phyloP scores from a whole-genome alignment of 2,329 filamentous ascomycete species.

The Xylaria sp. region DNA sequence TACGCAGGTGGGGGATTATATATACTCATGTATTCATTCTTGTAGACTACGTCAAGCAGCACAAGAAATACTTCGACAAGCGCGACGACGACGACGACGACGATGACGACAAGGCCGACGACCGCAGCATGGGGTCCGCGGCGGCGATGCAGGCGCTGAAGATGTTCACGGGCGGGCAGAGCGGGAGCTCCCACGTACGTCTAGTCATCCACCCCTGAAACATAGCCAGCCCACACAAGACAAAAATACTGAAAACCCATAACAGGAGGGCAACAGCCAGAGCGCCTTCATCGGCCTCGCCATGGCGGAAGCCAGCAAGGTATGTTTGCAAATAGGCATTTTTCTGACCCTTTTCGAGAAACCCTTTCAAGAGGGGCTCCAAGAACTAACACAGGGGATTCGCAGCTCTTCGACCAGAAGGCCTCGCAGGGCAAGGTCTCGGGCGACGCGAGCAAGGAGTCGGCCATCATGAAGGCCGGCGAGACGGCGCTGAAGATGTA shows the following conservation, averaged over 20 bases:
- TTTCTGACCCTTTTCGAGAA: too few relatives aligned
- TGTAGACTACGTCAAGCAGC: constrained; percentile 69
- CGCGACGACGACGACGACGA: constrained; percentile 51
- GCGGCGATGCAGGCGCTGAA: constrained; percentile 83
- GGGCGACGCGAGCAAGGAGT: constrained; percentile 73
- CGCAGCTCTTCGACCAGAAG: constrained; percentile 63
- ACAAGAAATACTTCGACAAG: constrained; percentile 79
- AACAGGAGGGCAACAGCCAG: constrained; percentile 58
- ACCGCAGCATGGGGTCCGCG: constrained; percentile 65
- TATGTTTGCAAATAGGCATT: too few relatives aligned
- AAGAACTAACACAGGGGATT: neutral
- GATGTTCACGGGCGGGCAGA: constrained; percentile 67
- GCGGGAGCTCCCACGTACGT: constrained; percentile 43
- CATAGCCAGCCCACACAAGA: constrained; percentile 23
- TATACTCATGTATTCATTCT: too few relatives aligned
- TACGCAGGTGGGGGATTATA: neutral
- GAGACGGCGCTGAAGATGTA: constrained; percentile 93
- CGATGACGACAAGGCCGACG: constrained; percentile 49
- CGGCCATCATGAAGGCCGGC: constrained; percentile 75
- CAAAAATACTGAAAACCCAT: constrained; percentile 1
- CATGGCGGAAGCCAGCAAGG: constrained; percentile 84
- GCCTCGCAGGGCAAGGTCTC: constrained; percentile 55
- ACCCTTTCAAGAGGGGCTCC: too few relatives aligned
- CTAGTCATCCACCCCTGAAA: neutral
- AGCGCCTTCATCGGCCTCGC: constrained; percentile 82